Evolutionary conservation across 345 rosid genomes (phyloP).

Genomic region (Pelargonium nanum): DNA sequence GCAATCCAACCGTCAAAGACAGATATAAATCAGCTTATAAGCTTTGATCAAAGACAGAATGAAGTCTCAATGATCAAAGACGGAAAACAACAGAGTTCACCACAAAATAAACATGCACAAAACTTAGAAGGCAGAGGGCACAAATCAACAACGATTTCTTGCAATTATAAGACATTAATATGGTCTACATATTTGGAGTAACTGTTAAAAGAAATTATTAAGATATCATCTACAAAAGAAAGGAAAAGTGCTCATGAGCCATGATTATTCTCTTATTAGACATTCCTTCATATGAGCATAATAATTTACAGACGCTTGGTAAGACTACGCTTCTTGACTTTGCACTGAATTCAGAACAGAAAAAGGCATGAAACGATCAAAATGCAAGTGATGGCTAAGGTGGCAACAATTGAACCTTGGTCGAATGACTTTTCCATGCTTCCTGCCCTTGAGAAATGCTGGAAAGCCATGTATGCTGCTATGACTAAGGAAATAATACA

Average conservation of each 20-base stretch:
- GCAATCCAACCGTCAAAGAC: too few relatives aligned
- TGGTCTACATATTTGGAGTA: not conserved
- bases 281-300: constrained; percentile 3
- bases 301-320: constrained; percentile 21
- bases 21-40: too few relatives aligned
- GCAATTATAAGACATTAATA: constrained; percentile 12
- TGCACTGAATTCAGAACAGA: constrained; percentile 24
- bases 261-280: constrained; percentile 3
- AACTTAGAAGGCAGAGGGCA: too few relatives aligned
- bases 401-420: constrained; percentile 70
- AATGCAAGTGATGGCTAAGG: constrained; percentile 49
- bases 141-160: constrained; percentile 14
- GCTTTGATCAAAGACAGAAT: too few relatives aligned
- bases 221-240: not conserved
- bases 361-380: constrained; percentile 36
- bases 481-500: constrained; percentile 46
- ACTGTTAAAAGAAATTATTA: not conserved
- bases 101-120: too few relatives aligned
- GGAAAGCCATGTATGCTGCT: constrained; percentile 66
- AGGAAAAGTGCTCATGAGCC: too few relatives aligned
- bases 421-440: constrained; percentile 61
- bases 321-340: constrained; percentile 1
- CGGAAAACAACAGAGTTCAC: too few relatives aligned
- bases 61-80: too few relatives aligned
- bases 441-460: constrained; percentile 61